Conservation (phyloP, 768 basidiomycete species). For the Hypsizygus marmoreus region DNA sequence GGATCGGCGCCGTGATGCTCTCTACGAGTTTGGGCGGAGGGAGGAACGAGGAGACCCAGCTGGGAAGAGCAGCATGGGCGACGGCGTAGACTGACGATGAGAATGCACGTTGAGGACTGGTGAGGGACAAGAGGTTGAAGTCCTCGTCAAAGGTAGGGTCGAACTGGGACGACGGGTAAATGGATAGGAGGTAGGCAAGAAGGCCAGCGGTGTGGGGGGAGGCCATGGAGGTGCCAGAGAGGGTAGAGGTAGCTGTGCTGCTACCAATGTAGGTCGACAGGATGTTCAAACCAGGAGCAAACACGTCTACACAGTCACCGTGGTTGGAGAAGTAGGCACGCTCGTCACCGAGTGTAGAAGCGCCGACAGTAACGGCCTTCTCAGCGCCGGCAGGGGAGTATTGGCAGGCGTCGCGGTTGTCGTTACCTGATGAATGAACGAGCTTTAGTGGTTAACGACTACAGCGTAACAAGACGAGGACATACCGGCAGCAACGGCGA, state of each 20-base stretch:
- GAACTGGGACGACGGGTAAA: slow-evolving; percentile 73
- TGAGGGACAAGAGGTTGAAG: slow-evolving; percentile 35
- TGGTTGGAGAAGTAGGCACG: slow-evolving; percentile 93
- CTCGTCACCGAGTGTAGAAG: slow-evolving; percentile 78
- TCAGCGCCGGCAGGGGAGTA: slow-evolving; percentile 91
- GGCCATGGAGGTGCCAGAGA: slow-evolving; percentile 95
- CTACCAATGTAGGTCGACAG: slow-evolving; percentile 82
- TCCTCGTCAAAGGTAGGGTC: slow-evolving; percentile 47
- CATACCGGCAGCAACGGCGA: slow-evolving; percentile 93
- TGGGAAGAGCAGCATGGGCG: slow-evolving; percentile 56
- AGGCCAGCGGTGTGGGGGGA: slow-evolving; percentile 91
- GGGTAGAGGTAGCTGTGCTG: slow-evolving; percentile 60
- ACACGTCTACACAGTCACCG: slow-evolving; percentile 89
- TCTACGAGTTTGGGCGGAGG: slow-evolving; percentile 53
- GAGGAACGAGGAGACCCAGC: slow-evolving; percentile 58
- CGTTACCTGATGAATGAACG: slow-evolving; percentile 54
- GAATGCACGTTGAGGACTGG: slow-evolving; percentile 31
- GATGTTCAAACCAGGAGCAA: slow-evolving; percentile 91
- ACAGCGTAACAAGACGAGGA: slow-evolving; percentile 12
- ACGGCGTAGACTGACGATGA: slow-evolving; percentile 54
- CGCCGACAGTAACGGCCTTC: slow-evolving; percentile 93
- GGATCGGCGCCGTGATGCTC: slow-evolving; percentile 42
- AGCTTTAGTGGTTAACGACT: not conserved
- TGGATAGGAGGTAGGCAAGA: slow-evolving; percentile 88
- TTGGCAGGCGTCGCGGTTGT: slow-evolving; percentile 86